Conservation (phyloP, 441 rosid species). For the California macrophylla region DNA sequence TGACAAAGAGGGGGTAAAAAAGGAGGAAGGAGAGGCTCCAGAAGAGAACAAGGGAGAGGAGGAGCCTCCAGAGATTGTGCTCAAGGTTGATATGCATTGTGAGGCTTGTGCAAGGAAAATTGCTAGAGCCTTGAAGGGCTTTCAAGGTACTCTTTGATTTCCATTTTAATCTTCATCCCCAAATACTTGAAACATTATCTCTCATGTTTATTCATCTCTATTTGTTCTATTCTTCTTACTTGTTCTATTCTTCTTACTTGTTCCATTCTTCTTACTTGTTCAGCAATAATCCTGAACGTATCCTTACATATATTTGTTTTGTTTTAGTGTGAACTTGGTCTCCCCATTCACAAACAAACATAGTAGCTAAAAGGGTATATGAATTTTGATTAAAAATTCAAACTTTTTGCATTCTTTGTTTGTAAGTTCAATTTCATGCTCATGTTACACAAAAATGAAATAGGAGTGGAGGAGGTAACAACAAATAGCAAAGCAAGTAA, state of each 20-base stretch:
- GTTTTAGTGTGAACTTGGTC: background rate
- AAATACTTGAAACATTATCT: background rate
- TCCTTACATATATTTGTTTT: background rate
- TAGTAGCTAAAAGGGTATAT: background rate
- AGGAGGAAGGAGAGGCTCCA: constrained; percentile 15
- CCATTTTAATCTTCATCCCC: background rate
- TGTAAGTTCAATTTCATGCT: background rate
- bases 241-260: too few relatives aligned
- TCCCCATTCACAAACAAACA: background rate
- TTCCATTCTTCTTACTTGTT: too few relatives aligned
- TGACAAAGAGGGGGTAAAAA: constrained; percentile 14
- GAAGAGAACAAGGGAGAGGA: constrained; percentile 22
- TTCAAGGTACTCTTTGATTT: constrained; percentile 32
- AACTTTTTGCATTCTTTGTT: background rate
- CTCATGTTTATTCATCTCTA: background rate
- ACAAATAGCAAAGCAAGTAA: constrained; percentile 34
- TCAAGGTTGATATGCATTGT: constrained; percentile 50
- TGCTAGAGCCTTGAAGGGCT: constrained; percentile 34
- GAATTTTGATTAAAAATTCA: background rate
- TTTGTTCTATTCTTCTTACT: too few relatives aligned
- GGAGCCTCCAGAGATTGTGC: constrained; percentile 32
- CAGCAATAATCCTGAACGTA: too few relatives aligned
- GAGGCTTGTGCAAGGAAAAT: constrained; percentile 45
- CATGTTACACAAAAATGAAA: background rate
- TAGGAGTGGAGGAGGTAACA: constrained; percentile 39